A percentile compares a stretch with the other conserved stretches of the same genome.
These are phyloP conservation scores for Fusarium nelsonii DNA, from an alignment of 2,329 filamentous ascomycete genomes.

Conservation along the genomic window DNA sequence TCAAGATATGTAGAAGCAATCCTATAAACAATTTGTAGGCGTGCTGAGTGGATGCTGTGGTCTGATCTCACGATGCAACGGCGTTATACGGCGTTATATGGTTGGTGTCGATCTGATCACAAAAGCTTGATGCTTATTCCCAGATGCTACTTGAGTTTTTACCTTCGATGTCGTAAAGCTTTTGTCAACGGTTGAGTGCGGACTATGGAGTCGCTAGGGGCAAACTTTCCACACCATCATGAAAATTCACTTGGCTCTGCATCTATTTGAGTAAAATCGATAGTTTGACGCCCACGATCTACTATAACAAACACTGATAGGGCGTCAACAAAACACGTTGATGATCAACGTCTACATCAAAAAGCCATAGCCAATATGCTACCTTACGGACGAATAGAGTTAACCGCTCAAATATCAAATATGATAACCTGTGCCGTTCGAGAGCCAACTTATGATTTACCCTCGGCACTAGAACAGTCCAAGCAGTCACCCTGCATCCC, in stretches of 20 bases:
- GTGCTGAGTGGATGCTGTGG: rapidly evolving
- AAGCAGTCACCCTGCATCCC: neutral
- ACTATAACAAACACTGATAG: too few relatives aligned
- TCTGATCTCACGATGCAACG: neutral
- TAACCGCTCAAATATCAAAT: neutral
- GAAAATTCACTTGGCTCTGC: too few relatives aligned
- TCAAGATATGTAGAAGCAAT: too few relatives aligned
- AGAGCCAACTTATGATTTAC: neutral
- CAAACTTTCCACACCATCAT: neutral
- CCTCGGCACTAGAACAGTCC: neutral
- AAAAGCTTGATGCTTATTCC: neutral
- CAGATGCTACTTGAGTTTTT: neutral
- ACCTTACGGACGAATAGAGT: neutral
- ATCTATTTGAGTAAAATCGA: too few relatives aligned
- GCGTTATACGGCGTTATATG: neutral
- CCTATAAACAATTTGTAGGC: too few relatives aligned
- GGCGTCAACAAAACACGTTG: too few relatives aligned
- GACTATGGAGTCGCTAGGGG: too few relatives aligned
- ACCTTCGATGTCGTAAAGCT: neutral
- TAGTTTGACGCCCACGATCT: too few relatives aligned
- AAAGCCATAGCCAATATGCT: too few relatives aligned
- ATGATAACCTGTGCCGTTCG: neutral
- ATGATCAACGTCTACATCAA: too few relatives aligned
- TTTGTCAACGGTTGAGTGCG: neutral
- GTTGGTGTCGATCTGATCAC: neutral